Evolutionary conservation across 129 eudicot species (phyloP).

Genomic region (Ambrosia artemisiifolia): DNA sequence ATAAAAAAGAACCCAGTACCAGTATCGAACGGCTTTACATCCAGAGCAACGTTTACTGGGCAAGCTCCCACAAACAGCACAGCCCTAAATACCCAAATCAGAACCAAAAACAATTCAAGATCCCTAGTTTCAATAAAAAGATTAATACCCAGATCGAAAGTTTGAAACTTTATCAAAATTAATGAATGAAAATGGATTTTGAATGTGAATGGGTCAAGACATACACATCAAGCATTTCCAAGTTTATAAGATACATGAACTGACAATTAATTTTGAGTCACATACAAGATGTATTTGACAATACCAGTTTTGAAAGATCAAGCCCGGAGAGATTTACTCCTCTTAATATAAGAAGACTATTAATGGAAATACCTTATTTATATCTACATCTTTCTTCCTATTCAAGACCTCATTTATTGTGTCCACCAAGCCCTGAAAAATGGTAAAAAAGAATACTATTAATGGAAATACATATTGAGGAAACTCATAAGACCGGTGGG

Average conservation of each 20-base stretch:
- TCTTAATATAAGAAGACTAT: conserved; percentile 30
- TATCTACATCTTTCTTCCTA: conserved; percentile 67
- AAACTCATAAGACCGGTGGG: too few species aligned
- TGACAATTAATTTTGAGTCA: neutral
- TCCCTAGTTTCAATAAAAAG: too few species aligned
- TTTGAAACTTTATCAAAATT: too few species aligned
- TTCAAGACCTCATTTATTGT: conserved; percentile 50
- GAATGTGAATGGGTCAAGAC: too few species aligned
- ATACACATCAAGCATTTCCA: conserved; percentile 6
- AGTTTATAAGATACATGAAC: neutral
- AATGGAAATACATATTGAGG: too few species aligned
- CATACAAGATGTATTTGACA: conserved; percentile 10
- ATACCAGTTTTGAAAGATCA: conserved; percentile 91
- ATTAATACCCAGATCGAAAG: too few species aligned
- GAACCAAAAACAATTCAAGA: too few species aligned
- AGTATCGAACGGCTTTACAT: conserved; percentile 67
- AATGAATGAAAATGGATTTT: too few species aligned
- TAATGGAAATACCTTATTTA: too few species aligned
- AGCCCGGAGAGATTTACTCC: conserved; percentile 95
- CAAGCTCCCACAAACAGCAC: conserved; percentile 54
- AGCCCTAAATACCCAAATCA: neutral
- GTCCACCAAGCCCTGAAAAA: conserved; percentile 69
- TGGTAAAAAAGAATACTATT: neutral
- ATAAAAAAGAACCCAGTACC: conserved; percentile 35
- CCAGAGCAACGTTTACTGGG: conserved; percentile 58